Percentiles rank a stretch among this genome's conserved stretches.
Evolutionary conservation across 2,329 filamentous ascomycete species (phyloP).

Genomic region (Nannizziopsis arthrosporioides): DNA sequence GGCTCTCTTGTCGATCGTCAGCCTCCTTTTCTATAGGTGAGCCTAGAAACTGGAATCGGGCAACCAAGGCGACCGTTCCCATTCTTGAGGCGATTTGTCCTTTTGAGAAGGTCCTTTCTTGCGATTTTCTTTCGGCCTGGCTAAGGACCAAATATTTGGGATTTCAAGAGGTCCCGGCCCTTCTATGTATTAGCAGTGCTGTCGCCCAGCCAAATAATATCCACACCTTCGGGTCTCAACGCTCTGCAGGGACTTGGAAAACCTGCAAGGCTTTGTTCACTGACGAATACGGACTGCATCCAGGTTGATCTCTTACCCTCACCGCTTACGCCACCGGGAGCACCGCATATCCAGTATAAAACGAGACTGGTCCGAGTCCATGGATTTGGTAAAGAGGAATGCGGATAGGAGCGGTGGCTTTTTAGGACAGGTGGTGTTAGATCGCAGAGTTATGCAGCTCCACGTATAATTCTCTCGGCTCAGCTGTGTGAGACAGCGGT

Average conservation of each 20-base stretch:
- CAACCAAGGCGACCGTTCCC: neutral
- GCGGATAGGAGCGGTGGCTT: neutral
- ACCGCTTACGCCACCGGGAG: slow-evolving; percentile 1
- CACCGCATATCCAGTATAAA: neutral
- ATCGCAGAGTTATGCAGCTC: too few species aligned
- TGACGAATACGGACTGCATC: neutral
- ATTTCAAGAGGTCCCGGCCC: neutral
- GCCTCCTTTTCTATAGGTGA: neutral
- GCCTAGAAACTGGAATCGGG: neutral
- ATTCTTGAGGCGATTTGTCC: neutral
- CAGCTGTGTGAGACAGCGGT: too few species aligned
- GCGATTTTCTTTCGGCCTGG: neutral
- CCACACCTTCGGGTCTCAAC: neutral
- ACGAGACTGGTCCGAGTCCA: neutral
- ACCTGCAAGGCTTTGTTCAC: neutral
- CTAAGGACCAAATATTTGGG: neutral
- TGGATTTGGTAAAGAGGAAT: neutral
- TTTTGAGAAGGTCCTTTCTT: neutral
- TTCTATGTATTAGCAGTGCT: neutral
- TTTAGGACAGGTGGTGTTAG: too few species aligned
- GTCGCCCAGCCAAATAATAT: neutral
- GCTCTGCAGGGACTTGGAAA: neutral
- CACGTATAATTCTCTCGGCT: too few species aligned
- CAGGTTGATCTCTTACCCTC: neutral
- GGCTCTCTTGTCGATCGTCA: neutral